A percentile compares a stretch with the other conserved stretches of the same genome.
Conservation (phyloP, 306 rosid genomes). For the Lagenaria siceraria region DNA sequence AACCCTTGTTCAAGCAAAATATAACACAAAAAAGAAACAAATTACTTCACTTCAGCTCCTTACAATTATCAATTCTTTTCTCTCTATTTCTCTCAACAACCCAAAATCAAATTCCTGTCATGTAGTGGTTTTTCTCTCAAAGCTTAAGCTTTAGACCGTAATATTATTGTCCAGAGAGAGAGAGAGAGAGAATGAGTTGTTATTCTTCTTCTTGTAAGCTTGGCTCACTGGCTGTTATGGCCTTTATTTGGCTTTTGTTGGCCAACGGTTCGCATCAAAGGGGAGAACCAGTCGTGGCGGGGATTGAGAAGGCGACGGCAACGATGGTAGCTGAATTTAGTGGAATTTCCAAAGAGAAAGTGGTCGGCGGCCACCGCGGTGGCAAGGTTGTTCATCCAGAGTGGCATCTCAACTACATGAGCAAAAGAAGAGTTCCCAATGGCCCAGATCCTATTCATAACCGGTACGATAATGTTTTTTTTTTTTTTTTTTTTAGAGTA, state of each 20-base stretch:
- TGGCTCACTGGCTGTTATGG: not conserved
- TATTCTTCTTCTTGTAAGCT: not conserved
- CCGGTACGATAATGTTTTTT: constrained; percentile 28
- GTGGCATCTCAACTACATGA: constrained; percentile 58
- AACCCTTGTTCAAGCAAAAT: not conserved
- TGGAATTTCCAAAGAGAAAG: not conserved
- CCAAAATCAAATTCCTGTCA: not conserved
- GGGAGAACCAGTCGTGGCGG: not conserved
- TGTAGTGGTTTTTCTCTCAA: not conserved
- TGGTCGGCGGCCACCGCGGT: not conserved
- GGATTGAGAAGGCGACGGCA: not conserved
- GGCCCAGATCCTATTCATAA: constrained; percentile 98
- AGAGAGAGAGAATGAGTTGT: not conserved
- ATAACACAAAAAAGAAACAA: not conserved
- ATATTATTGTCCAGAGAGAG: not conserved
- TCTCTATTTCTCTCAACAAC: not conserved
- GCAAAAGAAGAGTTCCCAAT: constrained; percentile 87
- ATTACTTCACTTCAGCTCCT: not conserved
- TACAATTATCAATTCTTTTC: not conserved
- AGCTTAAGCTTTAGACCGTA: not conserved
- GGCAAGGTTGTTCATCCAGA: constrained; percentile 18
- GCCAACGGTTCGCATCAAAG: not conserved
- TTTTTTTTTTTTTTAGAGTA: too few relatives aligned
- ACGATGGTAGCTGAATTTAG: not conserved
- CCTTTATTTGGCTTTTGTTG: not conserved